These are phyloP conservation scores for Didymella arachidicola DNA, from an alignment of 2,329 filamentous ascomycete genomes.

Conservation along the genomic window DNA sequence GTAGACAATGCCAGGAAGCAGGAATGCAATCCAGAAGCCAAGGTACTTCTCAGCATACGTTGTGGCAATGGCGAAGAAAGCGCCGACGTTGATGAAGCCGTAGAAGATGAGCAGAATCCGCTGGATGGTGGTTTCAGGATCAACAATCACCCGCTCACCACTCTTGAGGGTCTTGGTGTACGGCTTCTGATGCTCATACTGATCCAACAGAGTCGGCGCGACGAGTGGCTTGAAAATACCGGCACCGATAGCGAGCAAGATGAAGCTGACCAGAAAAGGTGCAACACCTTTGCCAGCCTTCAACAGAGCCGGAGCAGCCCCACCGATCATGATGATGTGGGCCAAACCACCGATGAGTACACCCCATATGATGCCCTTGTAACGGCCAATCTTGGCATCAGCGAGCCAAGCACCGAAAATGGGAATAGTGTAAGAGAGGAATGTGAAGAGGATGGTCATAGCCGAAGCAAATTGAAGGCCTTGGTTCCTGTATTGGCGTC, in stretches of 20 bases:
- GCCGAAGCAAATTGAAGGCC: slow-evolving; percentile 64
- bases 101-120: slow-evolving; percentile 51
- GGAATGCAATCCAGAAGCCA: slow-evolving; percentile 52
- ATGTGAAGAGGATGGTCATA: slow-evolving; percentile 62
- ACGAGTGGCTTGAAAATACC: slow-evolving; percentile 54
- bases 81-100: slow-evolving; percentile 19
- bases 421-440: slow-evolving; percentile 66
- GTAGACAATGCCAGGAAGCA: slow-evolving; percentile 46
- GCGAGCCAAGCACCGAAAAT: slow-evolving; percentile 56
- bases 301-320: slow-evolving; percentile 54
- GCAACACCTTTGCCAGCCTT: slow-evolving; percentile 46
- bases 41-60: slow-evolving; percentile 54
- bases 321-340: slow-evolving; percentile 46
- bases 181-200: slow-evolving; percentile 53
- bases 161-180: slow-evolving; percentile 54
- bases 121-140: slow-evolving; percentile 56
- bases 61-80: slow-evolving; percentile 20
- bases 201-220: slow-evolving; percentile 55
- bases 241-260: slow-evolving; percentile 39
- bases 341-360: slow-evolving; percentile 52
- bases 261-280: slow-evolving; percentile 52
- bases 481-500: slow-evolving; percentile 50
- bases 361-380: slow-evolving; percentile 50
- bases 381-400: slow-evolving; percentile 54
- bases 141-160: slow-evolving; percentile 46